Evolutionary conservation across 768 basidiomycete species (phyloP), one percentile per base, ranked within the genome.

Genomic region (Mycena haematopus): DNA sequence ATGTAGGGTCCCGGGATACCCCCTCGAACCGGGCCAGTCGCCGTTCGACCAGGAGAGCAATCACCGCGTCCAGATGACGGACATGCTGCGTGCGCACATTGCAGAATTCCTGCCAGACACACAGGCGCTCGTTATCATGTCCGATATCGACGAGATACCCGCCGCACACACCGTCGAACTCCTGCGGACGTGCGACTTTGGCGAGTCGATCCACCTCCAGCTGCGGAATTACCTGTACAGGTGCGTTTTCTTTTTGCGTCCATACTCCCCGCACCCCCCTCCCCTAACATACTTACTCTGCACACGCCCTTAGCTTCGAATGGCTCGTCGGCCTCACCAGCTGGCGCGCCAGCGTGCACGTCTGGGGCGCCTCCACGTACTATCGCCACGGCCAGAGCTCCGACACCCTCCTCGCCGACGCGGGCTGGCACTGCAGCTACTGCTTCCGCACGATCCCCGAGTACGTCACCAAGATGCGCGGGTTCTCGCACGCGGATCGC

Each of bases 341-440:
- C 72, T 88, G 84, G 85, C 80, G 85, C 52, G 84, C 86, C 13
- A 80, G 79, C 63, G 82, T 80, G 14, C 81, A 84, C 60, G 74
- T 74, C 17, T 85, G 82, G 82, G 73, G 64, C n/a, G 62, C 70
- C n/a, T 68, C 71, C 31, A 77, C 71, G 53, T 78, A 71, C 58
- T 86, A 86, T 68, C 77, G 79, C 29, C 84, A 85, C 68, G 81
- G 81, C 21, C 79, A 82, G 70, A 77, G 79, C 55, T 75, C 75
- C 10, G 78, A 85, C 52, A 69, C 72, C 38, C 73, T 83, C 10
- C 80, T 89, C 36, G 83, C 84, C 22, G 86, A 89, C 70, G 75
- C 85, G n/a, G 87, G 86, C 1, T 89, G 86, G 86, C 86, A 89
- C 68, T 88, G 86, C 74, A 85, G 84, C 59, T 88, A 84, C 75